Conservation (phyloP, 345 rosid species). For the Dipteronia dyeriana region DNA sequence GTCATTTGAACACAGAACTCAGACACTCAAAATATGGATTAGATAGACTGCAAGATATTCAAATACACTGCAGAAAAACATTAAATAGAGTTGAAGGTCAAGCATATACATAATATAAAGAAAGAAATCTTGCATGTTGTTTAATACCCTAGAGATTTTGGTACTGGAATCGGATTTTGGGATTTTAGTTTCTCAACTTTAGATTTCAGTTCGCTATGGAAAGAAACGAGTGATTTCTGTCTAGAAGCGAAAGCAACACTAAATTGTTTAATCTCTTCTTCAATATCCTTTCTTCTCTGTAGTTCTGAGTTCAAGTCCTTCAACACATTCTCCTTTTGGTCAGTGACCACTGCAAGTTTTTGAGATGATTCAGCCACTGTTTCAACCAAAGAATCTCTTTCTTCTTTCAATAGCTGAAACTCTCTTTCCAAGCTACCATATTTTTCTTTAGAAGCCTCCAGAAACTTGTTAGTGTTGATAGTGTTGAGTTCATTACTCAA, state of each 20-base stretch:
- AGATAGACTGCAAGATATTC: no score
- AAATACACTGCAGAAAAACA: no score
- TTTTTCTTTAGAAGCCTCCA: constrained; percentile 54
- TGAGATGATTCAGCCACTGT: constrained; percentile 45
- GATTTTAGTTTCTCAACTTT: constrained; percentile 61
- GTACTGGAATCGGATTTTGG: constrained; percentile 38
- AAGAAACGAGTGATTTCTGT: constrained; percentile 60
- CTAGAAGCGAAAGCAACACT: constrained; percentile 59
- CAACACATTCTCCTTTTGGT: constrained; percentile 62
- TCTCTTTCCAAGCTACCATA: constrained; percentile 56
- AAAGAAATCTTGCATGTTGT: neutral
- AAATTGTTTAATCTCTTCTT: constrained; percentile 74
- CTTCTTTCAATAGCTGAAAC: constrained; percentile 56
- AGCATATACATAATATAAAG: neutral
- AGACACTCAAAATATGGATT: no score
- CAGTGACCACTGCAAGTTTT: constrained; percentile 41
- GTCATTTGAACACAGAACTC: no score
- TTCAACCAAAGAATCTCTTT: constrained; percentile 52
- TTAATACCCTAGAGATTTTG: constrained; percentile 45
- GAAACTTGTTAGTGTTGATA: constrained; percentile 50
- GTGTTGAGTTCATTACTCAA: constrained; percentile 43
- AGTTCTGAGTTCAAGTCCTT: constrained; percentile 61
- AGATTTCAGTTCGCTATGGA: constrained; percentile 62
- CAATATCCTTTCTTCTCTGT: constrained; percentile 60
- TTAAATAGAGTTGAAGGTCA: neutral